Conservation (phyloP, 495 filamentous ascomycete genomes). For the Aspergillus hancockii region DNA sequence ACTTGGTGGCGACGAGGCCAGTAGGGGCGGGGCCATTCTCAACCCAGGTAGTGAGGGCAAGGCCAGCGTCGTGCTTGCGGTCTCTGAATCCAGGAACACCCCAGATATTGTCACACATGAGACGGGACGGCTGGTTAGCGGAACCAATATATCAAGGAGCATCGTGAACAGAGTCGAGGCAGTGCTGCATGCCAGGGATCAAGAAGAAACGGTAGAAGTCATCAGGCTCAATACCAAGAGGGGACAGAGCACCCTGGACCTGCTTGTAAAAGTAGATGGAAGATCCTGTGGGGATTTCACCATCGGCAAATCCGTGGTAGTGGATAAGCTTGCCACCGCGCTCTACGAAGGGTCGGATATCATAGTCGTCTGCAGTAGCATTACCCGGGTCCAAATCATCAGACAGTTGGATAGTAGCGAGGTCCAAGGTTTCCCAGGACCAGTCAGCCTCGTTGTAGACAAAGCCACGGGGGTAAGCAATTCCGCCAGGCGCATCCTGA, state of each 20-base stretch:
- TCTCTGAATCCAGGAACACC: constrained; percentile 46
- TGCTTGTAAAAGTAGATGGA: constrained; percentile 24
- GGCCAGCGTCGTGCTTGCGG: constrained; percentile 43
- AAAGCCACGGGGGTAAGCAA: constrained; percentile 20
- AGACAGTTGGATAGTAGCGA: constrained; percentile 25
- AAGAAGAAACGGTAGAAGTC: constrained; percentile 41
- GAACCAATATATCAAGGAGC: constrained; percentile 42
- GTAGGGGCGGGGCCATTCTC: constrained; percentile 44
- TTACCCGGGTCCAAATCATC: constrained; percentile 34
- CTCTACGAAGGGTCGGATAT: constrained; percentile 46
- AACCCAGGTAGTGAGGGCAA: constrained; percentile 56
- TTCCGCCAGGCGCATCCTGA: not conserved
- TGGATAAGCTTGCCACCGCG: constrained; percentile 55
- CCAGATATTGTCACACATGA: constrained; percentile 13
- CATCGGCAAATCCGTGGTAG: constrained; percentile 56
- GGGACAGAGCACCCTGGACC: not conserved
- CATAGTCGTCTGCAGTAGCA: constrained; percentile 48
- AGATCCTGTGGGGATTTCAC: constrained; percentile 15
- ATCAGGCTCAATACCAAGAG: constrained; percentile 20
- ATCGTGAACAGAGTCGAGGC: constrained; percentile 13
- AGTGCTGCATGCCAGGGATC: constrained; percentile 44
- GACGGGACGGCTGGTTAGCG: constrained; percentile 15
- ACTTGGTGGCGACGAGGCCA: constrained; percentile 47
- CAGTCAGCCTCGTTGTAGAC: constrained; percentile 8
- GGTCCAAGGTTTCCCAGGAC: constrained; percentile 12